These are phyloP conservation scores for Maudiozyma bulderi DNA, from an alignment of 805 yeast species.

Conservation along the genomic window DNA sequence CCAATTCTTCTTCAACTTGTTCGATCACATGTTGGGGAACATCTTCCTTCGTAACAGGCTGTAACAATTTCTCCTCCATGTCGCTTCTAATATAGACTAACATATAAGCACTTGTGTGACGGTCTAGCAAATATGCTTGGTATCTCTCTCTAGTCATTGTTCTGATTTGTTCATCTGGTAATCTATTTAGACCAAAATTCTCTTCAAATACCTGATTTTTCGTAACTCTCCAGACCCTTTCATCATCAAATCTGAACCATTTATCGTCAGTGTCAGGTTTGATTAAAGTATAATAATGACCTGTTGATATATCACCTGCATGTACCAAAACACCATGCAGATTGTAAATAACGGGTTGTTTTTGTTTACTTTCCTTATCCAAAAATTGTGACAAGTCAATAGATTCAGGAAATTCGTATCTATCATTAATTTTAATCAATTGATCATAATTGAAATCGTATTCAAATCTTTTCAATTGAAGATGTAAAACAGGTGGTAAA, in stretches of 20 bases:
- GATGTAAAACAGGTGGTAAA: slow-evolving; percentile 86
- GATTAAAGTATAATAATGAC: slow-evolving; percentile 92
- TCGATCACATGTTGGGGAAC: slow-evolving; percentile 62
- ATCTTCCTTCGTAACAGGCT: slow-evolving; percentile 43
- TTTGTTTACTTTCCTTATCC: slow-evolving; percentile 37
- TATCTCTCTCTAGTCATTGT: slow-evolving; percentile 50
- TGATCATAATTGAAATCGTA: slow-evolving; percentile 85
- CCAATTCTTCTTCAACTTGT: slow-evolving; percentile 54
- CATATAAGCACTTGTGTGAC: slow-evolving; percentile 96
- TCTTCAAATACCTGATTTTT: slow-evolving; percentile 80
- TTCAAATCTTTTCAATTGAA: slow-evolving; percentile 90
- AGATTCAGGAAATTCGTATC: slow-evolving; percentile 76
- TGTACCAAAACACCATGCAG: slow-evolving; percentile 93
- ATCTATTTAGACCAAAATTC: slow-evolving; percentile 74
- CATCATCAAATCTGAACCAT: slow-evolving; percentile 95
- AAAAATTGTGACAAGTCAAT: slow-evolving; percentile 75
- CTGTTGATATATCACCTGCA: slow-evolving; percentile 90
- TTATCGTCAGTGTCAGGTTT: slow-evolving; percentile 60
- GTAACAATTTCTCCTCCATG: slow-evolving; percentile 47
- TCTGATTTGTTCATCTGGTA: slow-evolving; percentile 39
- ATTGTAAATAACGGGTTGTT: slow-evolving; percentile 41
- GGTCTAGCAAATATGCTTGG: slow-evolving; percentile 53
- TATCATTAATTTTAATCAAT: slow-evolving; percentile 84
- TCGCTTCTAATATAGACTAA: slow-evolving; percentile 77
- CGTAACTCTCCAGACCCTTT: slow-evolving; percentile 82